phyloP scores from a whole-genome alignment of 2,329 filamentous ascomycete genomes.

The Colletotrichum sp. region DNA sequence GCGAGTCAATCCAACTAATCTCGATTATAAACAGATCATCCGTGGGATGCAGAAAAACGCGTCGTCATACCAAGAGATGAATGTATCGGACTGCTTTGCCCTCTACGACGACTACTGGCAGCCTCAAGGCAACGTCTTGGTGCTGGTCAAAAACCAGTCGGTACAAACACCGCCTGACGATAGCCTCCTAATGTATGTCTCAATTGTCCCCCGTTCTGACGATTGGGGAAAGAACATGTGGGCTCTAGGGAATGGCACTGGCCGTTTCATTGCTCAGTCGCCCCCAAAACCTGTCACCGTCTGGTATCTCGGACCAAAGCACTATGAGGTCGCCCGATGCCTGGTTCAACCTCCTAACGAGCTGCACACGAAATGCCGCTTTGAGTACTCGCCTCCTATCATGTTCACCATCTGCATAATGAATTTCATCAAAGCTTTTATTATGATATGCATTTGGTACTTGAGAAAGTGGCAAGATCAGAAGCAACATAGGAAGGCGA shows the following conservation, averaged over 20 bases:
- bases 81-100: background rate
- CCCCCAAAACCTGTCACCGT: background rate
- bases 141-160: background rate
- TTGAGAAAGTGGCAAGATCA: background rate
- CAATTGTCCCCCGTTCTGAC: background rate
- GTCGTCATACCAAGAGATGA: background rate
- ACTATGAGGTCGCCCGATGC: background rate
- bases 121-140: background rate
- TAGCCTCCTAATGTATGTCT: background rate
- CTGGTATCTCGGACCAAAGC: background rate
- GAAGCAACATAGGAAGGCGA: background rate
- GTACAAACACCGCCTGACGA: background rate
- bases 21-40: background rate
- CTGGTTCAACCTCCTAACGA: background rate
- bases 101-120: background rate
- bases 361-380: background rate
- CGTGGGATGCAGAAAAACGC: background rate
- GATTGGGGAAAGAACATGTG: constrained; percentile 2
- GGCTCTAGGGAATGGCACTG: background rate
- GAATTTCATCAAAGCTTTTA: background rate
- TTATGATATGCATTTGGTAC: background rate
- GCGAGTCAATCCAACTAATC: background rate
- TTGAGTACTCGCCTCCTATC: background rate
- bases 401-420: background rate
- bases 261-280: background rate